phyloP scores from a whole-genome alignment of 2,329 filamentous ascomycete species.

The Pyricularia sp. region DNA sequence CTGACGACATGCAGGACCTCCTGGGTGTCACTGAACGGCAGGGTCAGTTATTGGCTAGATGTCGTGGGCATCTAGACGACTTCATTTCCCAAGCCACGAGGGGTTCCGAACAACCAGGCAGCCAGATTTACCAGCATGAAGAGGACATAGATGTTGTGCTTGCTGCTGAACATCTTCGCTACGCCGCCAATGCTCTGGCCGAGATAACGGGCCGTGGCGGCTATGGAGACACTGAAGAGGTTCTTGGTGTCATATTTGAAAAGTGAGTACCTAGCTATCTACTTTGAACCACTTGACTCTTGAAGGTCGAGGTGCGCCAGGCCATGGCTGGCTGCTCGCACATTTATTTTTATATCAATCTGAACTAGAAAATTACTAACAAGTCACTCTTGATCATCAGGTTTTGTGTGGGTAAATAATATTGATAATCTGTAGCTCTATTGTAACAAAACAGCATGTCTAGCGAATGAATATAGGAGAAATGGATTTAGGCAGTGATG shows the following conservation, averaged over 20 bases:
- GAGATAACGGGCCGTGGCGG: slow-evolving; percentile 82
- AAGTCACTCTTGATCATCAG: slow-evolving; percentile 15
- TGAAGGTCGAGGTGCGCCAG: too few relatives aligned
- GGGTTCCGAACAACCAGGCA: slow-evolving; percentile 34
- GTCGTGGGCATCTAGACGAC: slow-evolving; percentile 59
- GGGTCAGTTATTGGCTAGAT: slow-evolving; percentile 67
- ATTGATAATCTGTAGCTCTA: neutral
- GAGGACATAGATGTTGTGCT: slow-evolving; percentile 63
- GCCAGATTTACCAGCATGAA: neutral
- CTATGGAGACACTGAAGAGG: slow-evolving; percentile 85
- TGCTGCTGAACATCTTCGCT: slow-evolving; percentile 79
- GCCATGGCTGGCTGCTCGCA: neutral
- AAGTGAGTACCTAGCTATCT: slow-evolving; percentile 61
- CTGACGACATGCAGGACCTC: slow-evolving; percentile 68
- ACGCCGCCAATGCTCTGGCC: slow-evolving; percentile 70
- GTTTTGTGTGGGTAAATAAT: slow-evolving; percentile 37
- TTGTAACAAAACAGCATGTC: neutral
- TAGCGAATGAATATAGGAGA: slow-evolving; percentile 1
- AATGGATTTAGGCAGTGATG: neutral
- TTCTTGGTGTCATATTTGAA: slow-evolving; percentile 93
- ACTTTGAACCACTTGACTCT: neutral
- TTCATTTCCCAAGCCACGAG: slow-evolving; percentile 52
- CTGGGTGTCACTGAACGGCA: slow-evolving; percentile 89
- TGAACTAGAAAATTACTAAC: neutral
- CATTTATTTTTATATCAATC: neutral